A percentile compares a stretch with the other conserved stretches of the same genome.
phyloP scores from a whole-genome alignment of 768 basidiomycete species.

The Agaricus blazei region DNA sequence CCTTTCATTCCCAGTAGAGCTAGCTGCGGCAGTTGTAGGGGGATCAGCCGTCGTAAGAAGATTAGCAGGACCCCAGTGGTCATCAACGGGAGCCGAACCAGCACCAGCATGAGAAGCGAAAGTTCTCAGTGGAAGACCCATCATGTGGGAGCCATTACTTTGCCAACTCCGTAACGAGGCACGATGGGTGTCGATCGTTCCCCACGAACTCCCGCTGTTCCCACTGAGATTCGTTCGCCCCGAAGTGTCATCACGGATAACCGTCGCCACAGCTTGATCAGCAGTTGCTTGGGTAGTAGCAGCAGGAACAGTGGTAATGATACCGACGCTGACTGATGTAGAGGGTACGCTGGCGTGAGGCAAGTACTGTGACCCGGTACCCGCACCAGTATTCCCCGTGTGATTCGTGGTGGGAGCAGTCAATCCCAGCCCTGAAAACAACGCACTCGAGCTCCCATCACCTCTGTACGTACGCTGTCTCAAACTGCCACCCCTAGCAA shows the following conservation, averaged over 20 bases:
- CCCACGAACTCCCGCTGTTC: background rate
- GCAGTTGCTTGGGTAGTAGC: background rate
- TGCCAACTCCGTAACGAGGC: conserved; percentile 2
- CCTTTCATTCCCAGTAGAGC: background rate
- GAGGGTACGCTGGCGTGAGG: conserved; percentile 3
- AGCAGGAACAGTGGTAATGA: background rate
- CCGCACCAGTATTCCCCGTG: background rate
- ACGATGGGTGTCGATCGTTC: conserved; percentile 3
- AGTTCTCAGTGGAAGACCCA: background rate
- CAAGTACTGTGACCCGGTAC: background rate
- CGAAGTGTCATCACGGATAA: too few species aligned
- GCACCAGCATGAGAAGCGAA: background rate
- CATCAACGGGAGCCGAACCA: background rate
- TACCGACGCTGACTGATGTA: background rate
- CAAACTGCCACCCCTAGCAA: background rate
- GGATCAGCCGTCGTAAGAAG: background rate
- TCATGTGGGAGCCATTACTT: background rate
- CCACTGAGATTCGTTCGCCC: too few species aligned
- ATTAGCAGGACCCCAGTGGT: background rate
- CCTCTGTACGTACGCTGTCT: background rate
- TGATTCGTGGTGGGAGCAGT: background rate
- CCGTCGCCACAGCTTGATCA: background rate
- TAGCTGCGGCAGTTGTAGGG: background rate
- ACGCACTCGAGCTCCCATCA: background rate
- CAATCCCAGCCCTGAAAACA: background rate